Conservation (phyloP, 306 rosid species). For the Gynostemma pentaphyllum region DNA sequence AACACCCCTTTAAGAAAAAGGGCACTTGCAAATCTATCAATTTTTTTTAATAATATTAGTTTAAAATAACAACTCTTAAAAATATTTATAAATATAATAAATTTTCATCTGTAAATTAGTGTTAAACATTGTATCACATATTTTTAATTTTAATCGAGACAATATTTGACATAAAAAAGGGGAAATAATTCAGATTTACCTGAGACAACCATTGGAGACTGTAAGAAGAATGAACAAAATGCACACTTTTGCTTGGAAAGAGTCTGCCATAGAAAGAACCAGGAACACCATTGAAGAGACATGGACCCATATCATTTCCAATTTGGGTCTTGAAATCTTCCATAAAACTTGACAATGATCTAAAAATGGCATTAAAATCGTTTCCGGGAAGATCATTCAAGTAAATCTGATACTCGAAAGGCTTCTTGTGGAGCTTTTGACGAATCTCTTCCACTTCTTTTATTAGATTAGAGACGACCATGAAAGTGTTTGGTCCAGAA, state of each 20-base stretch:
- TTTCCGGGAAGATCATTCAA: conserved; percentile 42
- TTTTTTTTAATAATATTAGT: too few relatives aligned
- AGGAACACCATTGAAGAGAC: conserved; percentile 34
- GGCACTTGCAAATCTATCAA: too few relatives aligned
- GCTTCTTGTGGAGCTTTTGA: conserved; percentile 3
- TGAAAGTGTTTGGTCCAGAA: conserved; percentile 41
- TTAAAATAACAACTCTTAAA: too few relatives aligned
- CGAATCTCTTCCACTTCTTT: conserved; percentile 24
- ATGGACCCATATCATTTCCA: conserved; percentile 12
- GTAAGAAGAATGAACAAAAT: conserved; percentile 40
- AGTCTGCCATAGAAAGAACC: conserved; percentile 52
- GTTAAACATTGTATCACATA: background rate
- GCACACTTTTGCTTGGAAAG: conserved; percentile 25
- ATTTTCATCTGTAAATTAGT: background rate
- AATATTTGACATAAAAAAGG: background rate
- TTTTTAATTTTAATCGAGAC: background rate
- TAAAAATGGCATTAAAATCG: conserved; percentile 42
- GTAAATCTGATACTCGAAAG: conserved; percentile 28
- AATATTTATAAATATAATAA: background rate
- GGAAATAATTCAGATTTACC: conserved; percentile 18
- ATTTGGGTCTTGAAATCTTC: conserved; percentile 15
- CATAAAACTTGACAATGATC: conserved; percentile 22
- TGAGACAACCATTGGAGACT: conserved; percentile 44
- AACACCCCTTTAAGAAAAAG: background rate
- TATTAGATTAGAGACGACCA: conserved; percentile 23